Evolutionary conservation across 2,329 filamentous ascomycete genomes (phyloP).

Genomic region (Zalaria sp.): DNA sequence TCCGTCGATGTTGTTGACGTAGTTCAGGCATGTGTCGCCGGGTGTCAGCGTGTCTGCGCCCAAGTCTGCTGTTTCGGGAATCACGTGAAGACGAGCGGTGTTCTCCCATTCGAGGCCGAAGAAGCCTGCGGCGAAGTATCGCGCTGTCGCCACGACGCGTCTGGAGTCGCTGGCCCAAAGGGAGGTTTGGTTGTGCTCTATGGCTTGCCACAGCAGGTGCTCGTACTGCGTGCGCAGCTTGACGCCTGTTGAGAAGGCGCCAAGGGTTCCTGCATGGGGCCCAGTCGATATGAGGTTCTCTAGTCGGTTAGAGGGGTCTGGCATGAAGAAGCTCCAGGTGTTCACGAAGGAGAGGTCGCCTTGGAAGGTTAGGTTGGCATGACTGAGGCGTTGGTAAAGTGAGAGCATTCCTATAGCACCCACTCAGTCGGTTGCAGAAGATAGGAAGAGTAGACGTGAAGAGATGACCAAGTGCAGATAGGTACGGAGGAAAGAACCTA

Average conservation of each 20-base stretch:
- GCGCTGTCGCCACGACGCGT: conserved; percentile 43
- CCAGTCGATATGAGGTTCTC: conserved; percentile 42
- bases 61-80: conserved; percentile 36
- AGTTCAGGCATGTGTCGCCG: conserved; percentile 30
- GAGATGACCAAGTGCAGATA: neutral
- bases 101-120: conserved; percentile 35
- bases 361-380: conserved; percentile 25
- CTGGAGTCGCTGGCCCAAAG: conserved; percentile 42
- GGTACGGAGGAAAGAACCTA: conserved; percentile 18
- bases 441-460: neutral
- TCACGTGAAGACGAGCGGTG: conserved; percentile 31
- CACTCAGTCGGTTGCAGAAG: neutral
- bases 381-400: conserved; percentile 33
- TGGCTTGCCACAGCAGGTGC: conserved; percentile 24
- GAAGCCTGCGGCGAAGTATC: conserved; percentile 39
- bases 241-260: conserved; percentile 40
- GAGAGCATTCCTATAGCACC: conserved; percentile 27
- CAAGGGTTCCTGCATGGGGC: conserved; percentile 40
- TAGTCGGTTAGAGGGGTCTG: conserved; percentile 27
- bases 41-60: conserved; percentile 43
- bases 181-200: conserved; percentile 17
- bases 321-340: conserved; percentile 40
- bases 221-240: conserved; percentile 39
- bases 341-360: conserved; percentile 42
- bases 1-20: conserved; percentile 18